Conservation (phyloP, 495 filamentous ascomycete species). For the Penicillium subrubescens region DNA sequence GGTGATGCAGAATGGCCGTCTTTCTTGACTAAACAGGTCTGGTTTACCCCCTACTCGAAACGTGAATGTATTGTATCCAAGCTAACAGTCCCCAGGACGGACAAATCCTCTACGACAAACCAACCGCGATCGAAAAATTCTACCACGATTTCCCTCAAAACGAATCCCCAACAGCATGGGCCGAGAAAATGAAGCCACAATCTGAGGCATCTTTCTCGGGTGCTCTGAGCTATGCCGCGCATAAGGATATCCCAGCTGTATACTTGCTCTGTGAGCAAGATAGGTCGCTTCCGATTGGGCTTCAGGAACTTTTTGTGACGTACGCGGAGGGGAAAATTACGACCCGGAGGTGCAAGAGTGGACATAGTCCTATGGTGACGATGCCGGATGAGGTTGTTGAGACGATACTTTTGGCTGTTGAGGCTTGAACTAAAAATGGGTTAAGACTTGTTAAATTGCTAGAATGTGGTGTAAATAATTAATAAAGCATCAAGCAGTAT, state of each 20-base stretch:
- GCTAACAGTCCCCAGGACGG: neutral
- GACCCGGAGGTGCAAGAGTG: neutral
- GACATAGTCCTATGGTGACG: neutral
- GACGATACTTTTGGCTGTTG: neutral
- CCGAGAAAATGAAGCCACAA: neutral
- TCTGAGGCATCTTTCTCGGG: neutral
- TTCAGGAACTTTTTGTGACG: neutral
- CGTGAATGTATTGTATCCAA: too few relatives aligned
- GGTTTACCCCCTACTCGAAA: neutral
- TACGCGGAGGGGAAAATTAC: neutral
- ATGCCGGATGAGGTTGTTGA: neutral
- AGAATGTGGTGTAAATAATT: neutral
- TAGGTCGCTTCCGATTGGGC: neutral
- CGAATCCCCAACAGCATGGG: neutral
- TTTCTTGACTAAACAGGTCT: neutral
- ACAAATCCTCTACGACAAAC: neutral
- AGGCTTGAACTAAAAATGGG: neutral
- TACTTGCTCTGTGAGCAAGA: neutral
- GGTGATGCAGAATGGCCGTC: neutral
- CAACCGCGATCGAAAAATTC: neutral
- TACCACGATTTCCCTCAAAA: neutral
- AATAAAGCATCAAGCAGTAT: too few relatives aligned
- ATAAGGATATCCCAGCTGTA: neutral
- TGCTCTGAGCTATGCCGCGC: neutral
- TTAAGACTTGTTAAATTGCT: neutral